These are phyloP conservation scores for Claviceps lovelessii DNA, from an alignment of 2,329 filamentous ascomycete genomes.

Conservation along the genomic window DNA sequence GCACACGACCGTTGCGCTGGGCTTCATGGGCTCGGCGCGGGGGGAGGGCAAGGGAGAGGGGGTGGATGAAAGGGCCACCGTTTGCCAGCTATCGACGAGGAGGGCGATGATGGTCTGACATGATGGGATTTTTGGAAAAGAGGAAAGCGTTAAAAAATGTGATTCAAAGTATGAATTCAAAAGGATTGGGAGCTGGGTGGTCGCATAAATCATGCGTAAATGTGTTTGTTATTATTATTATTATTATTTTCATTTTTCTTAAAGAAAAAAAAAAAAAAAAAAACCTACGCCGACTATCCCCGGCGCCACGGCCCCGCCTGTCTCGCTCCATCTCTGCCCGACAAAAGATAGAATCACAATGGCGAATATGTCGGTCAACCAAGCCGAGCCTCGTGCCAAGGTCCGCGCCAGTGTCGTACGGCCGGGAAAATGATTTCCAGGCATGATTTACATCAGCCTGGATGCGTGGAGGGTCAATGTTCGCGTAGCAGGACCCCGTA, in stretches of 20 bases:
- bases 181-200: too few relatives aligned
- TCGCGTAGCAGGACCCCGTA: not conserved
- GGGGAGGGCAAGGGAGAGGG: too few relatives aligned
- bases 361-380: conserved; percentile 18
- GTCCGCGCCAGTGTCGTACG: conserved; percentile 11
- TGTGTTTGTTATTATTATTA: too few relatives aligned
- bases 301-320: conserved; percentile 16
- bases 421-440: not conserved
- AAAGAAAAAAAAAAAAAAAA: too few relatives aligned
- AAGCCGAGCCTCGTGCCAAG: conserved; percentile 15
- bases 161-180: too few relatives aligned
- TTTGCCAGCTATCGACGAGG: conserved; percentile 25
- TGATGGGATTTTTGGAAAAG: too few relatives aligned
- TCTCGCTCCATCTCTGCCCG: conserved; percentile 18
- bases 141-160: not conserved
- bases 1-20: conserved; percentile 17
- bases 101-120: conserved; percentile 14
- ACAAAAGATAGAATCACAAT: conserved; percentile 19
- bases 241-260: too few relatives aligned
- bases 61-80: conserved; percentile 12
- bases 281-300: conserved; percentile 19
- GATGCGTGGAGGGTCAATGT: not conserved
- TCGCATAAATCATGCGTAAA: too few relatives aligned
- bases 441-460: not conserved
- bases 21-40: conserved; percentile 9